phyloP scores from a whole-genome alignment of 2,329 filamentous ascomycete species.

The Madurella fahalii region DNA sequence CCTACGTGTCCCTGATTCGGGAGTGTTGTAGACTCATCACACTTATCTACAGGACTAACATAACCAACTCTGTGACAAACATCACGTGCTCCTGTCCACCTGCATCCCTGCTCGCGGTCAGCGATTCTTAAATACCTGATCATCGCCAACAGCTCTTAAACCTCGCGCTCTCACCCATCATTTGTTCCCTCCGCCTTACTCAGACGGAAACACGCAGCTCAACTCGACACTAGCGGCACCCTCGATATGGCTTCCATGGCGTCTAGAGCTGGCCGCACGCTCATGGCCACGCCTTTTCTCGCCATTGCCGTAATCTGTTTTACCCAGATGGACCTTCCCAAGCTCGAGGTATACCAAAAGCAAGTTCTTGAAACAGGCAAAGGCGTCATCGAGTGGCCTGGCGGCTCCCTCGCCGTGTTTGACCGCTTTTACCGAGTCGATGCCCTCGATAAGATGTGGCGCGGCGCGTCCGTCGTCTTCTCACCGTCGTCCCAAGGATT shows the following conservation, averaged over 20 bases:
- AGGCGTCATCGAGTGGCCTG: slow-evolving; percentile 20
- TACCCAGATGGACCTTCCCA: background rate
- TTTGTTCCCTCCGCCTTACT: too few relatives aligned
- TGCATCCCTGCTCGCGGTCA: too few relatives aligned
- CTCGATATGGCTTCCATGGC: background rate
- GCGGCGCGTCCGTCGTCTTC: slow-evolving; percentile 21
- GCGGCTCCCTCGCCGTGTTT: slow-evolving; percentile 18
- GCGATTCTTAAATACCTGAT: too few relatives aligned
- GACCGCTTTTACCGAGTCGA: slow-evolving; percentile 18
- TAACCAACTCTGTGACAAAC: too few relatives aligned
- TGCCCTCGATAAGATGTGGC: slow-evolving; percentile 20
- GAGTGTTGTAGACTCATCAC: too few relatives aligned
- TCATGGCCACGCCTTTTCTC: background rate
- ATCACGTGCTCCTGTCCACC: too few relatives aligned
- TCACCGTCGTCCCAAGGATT: slow-evolving; percentile 19
- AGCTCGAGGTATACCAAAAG: background rate
- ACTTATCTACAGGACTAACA: too few relatives aligned
- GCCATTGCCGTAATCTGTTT: background rate
- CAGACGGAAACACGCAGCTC: too few relatives aligned
- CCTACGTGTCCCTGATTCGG: too few relatives aligned
- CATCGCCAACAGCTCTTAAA: too few relatives aligned
- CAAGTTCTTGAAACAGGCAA: background rate
- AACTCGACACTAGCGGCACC: too few relatives aligned
- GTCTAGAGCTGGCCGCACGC: background rate
- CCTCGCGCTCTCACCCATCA: too few relatives aligned